Base-by-base conservation (phyloP, 108 stramenopile genomes). In the Skeletonema tropicum region DNA sequence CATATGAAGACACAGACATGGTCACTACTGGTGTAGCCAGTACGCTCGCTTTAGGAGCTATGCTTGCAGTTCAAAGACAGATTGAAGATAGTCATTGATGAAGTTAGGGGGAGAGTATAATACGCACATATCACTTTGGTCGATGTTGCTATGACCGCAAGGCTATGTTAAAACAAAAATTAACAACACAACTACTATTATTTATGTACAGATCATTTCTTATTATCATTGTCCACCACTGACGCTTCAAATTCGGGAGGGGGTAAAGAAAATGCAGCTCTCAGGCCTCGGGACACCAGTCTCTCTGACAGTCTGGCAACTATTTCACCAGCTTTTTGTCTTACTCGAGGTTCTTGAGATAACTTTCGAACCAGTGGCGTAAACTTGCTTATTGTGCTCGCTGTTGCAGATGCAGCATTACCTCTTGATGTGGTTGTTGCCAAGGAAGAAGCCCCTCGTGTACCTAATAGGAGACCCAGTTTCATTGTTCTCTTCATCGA, bases 1-100 rank as follows among this genome's bases (percentile, higher is more conserved):
- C 98, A 17, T 82, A 89, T 60, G 97, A 97, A 79, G 97, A 95
- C 66, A 92, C 88, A 32, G 89, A 88, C 73, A 57, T 89, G 39
- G 46, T 86, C n/a, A 92, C 87, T 5, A 92, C 94, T 8, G 88
- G 87, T n/a, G 60, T 84, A 10, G 83, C 88, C 1, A 86, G 90
- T 41, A 64, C 86, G 4, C 26, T 79, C n/a, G 90, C 92, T 3
- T 74, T 92, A 41, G 73, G 63, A 9, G 80, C 77, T 7, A 95
- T 95, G 94, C 69, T 90, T 19, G 69, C 57, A 29, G 67, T 91
- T 57, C 90, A 92, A 62, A 73, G 79, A 42, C 63, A 74, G 6
- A 89, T 95, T 60, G 94, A 95, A 66, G 81, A 80, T 41, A 35
- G 52, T 33, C 52, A 55, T 55, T 55, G 52, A 55, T 55, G 15